phyloP scores from a whole-genome alignment of 495 filamentous ascomycete genomes.

The Penicillium cinerascens region DNA sequence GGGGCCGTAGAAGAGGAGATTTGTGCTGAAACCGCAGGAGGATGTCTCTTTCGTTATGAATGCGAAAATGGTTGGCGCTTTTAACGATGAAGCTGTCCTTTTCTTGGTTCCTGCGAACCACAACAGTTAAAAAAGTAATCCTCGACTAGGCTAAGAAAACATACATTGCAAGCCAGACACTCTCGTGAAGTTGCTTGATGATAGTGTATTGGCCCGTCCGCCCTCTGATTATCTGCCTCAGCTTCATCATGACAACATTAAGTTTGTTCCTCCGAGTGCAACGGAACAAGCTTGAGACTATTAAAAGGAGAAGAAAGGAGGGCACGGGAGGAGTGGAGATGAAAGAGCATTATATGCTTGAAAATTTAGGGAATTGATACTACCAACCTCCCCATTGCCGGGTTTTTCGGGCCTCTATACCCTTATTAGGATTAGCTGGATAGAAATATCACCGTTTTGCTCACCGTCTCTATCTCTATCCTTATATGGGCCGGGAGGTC shows the following conservation, averaged over 20 bases:
- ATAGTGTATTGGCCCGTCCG: conserved; percentile 10
- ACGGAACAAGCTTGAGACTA: neutral
- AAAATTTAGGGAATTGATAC: no score
- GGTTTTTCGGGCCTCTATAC: no score
- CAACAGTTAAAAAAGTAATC: neutral
- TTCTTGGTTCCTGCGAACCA: conserved; percentile 1
- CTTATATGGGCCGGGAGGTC: no score
- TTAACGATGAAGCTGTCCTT: conserved; percentile 8
- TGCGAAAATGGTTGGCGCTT: conserved; percentile 22
- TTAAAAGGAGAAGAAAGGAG: neutral
- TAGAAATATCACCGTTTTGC: no score
- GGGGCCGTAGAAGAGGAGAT: conserved; percentile 27
- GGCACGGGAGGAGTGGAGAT: neutral
- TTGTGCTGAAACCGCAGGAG: conserved; percentile 36
- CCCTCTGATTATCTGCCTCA: conserved; percentile 1
- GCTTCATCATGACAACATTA: conserved; percentile 2
- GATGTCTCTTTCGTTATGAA: conserved; percentile 42
- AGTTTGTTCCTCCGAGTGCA: neutral
- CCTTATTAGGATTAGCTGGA: no score
- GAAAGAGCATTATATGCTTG: no score
- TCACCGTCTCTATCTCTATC: no score
- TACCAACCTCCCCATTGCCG: no score
- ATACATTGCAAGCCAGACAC: conserved; percentile 37
- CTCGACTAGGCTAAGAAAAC: conserved; percentile 9
- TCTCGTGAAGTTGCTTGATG: conserved; percentile 20